Conservation (phyloP, 1,284 basidiomycete genomes). For the Sphagnurus paluster region DNA sequence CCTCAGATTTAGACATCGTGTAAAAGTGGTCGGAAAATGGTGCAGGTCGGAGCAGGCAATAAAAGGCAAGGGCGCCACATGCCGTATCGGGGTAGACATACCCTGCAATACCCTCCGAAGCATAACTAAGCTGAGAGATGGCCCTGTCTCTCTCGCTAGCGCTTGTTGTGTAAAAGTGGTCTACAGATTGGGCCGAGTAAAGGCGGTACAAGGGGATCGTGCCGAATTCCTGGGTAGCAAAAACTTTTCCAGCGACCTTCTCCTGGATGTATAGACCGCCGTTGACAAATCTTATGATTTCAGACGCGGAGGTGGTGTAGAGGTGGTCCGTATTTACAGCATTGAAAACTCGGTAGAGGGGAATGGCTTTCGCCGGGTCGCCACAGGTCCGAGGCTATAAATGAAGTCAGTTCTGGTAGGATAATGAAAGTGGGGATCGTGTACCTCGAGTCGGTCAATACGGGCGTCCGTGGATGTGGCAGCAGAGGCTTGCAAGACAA, state of each 20-base stretch:
- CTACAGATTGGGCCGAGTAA: background rate
- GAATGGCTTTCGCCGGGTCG: constrained; percentile 7
- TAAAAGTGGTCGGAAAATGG: constrained; percentile 25
- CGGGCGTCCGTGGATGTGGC: no score
- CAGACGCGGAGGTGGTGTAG: constrained; percentile 11
- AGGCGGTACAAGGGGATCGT: constrained; percentile 13
- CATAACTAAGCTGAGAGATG: constrained; percentile 1
- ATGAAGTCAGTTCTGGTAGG: no score
- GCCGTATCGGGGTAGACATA: constrained; percentile 19
- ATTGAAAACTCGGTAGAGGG: constrained; percentile 8
- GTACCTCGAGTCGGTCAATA: no score
- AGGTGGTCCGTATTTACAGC: constrained; percentile 2
- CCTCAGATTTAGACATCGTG: constrained; percentile 13
- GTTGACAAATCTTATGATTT: constrained; percentile 5
- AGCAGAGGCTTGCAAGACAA: no score
- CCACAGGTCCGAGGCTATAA: constrained; percentile 8
- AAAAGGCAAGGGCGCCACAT: constrained; percentile 19
- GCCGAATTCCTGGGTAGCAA: constrained; percentile 5
- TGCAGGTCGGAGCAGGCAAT: constrained; percentile 10
- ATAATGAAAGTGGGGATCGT: no score
- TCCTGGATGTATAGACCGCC: constrained; percentile 5
- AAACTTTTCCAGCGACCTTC: constrained; percentile 9
- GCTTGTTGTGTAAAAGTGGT: constrained; percentile 17
- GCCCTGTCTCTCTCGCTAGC: constrained; percentile 10
- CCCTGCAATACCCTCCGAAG: constrained; percentile 11